A percentile compares a stretch with the other conserved stretches of the same genome.
Evolutionary conservation across 2,329 filamentous ascomycete genomes (phyloP).

Genomic region (Elsinoe ampelina): DNA sequence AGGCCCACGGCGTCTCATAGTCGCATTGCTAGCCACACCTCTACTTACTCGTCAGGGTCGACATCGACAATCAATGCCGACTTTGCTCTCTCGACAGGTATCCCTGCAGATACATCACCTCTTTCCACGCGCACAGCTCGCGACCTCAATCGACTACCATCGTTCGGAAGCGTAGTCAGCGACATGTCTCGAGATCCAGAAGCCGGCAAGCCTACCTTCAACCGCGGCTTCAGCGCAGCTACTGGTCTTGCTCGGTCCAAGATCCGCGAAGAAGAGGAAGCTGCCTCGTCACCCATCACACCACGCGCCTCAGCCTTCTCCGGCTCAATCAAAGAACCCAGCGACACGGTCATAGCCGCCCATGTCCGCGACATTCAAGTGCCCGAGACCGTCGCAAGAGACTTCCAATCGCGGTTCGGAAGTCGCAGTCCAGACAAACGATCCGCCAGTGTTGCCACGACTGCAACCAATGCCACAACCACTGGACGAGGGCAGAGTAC

Average conservation of each 20-base stretch:
- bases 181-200: constrained; percentile 50
- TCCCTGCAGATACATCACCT: constrained; percentile 49
- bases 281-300: constrained; percentile 53
- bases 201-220: constrained; percentile 19
- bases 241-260: constrained; percentile 24
- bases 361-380: constrained; percentile 86
- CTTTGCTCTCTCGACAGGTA: constrained; percentile 73
- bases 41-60: constrained; percentile 57
- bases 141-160: constrained; percentile 65
- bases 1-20: constrained; percentile 48
- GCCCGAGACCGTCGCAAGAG: constrained; percentile 75
- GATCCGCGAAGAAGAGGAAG: constrained; percentile 47
- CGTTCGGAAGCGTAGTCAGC: constrained; percentile 82
- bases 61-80: constrained; percentile 69
- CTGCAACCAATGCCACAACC: background rate
- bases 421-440: constrained; percentile 53
- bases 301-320: constrained; percentile 50
- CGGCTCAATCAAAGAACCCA: constrained; percentile 49
- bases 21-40: constrained; percentile 48
- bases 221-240: constrained; percentile 32
- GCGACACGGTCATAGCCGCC: constrained; percentile 79
- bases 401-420: constrained; percentile 70
- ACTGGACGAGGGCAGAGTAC: constrained; percentile 28
- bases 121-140: constrained; percentile 34
- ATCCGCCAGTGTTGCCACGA: constrained; percentile 26